A percentile compares a stretch with the other conserved stretches of the same genome.
Evolutionary conservation across 768 basidiomycete species (phyloP).

Genomic region (Boletus pseudopeckii): DNA sequence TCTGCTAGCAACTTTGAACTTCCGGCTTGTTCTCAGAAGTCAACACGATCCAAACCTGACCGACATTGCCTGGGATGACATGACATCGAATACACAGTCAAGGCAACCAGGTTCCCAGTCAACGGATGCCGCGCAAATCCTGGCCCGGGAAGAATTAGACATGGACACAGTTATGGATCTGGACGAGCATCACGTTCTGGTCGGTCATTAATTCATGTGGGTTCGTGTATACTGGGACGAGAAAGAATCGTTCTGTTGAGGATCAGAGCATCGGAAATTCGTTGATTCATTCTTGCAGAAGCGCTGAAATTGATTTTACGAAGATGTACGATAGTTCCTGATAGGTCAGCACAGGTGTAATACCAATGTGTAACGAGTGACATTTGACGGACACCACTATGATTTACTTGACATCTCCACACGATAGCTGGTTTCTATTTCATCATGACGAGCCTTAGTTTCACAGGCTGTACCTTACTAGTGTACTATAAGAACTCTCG

Average conservation of each 20-base stretch:
- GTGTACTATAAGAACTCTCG: no score
- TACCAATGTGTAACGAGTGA: no score
- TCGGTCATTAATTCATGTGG: neutral
- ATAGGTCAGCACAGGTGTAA: neutral
- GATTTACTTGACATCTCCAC: no score
- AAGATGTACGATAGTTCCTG: neutral
- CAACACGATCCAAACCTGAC: neutral
- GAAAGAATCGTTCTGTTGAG: no score
- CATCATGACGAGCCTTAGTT: no score
- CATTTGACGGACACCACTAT: no score
- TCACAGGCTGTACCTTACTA: no score
- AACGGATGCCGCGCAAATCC: neutral
- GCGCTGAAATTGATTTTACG: no score
- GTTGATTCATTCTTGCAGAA: neutral
- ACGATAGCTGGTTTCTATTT: no score
- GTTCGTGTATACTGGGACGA: neutral
- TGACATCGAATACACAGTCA: neutral
- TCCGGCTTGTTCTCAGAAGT: neutral
- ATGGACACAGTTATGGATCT: neutral
- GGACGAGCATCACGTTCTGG: neutral
- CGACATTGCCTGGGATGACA: neutral
- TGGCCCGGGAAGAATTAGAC: neutral
- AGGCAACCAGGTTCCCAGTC: neutral
- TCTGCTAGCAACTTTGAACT: constrained; percentile 13
- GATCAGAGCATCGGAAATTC: neutral